Evolutionary conservation across 208 protist species (phyloP).

Genomic region (Sergeia podlipaevii): DNA sequence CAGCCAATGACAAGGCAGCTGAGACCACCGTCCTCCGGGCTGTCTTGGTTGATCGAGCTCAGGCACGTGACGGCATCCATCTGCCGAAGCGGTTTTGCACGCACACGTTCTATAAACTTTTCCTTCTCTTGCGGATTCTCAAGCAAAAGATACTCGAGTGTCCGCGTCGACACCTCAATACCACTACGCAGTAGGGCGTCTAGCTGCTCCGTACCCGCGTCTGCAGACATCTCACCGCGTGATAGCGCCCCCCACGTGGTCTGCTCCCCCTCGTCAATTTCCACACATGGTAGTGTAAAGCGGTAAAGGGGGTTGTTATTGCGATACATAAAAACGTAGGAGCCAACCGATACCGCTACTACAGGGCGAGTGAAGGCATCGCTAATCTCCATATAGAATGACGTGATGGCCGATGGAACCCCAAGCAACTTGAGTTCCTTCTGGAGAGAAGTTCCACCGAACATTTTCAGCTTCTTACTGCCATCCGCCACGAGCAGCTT

Average conservation of each 20-base stretch:
- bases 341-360: conserved; percentile 85
- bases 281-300: conserved; percentile 73
- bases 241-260: conserved; percentile 58
- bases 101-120: conserved; percentile 34
- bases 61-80: conserved; percentile 86
- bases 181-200: conserved; percentile 44
- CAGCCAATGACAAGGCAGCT: conserved; percentile 91
- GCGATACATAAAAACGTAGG: conserved; percentile 91
- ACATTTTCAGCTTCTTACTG: conserved; percentile 79
- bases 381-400: conserved; percentile 74
- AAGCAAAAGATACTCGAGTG: conserved; percentile 68
- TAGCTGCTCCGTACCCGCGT: conserved; percentile 36
- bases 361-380: conserved; percentile 47
- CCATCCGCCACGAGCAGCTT: conserved; percentile 91
- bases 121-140: conserved; percentile 42
- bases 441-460: conserved; percentile 74
- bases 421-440: conserved; percentile 76
- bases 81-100: conserved; percentile 52
- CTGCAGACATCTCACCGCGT: conserved; percentile 17
- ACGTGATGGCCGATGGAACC: conserved; percentile 79
- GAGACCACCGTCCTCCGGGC: conserved; percentile 44
- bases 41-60: conserved; percentile 57
- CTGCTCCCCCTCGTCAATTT: conserved; percentile 51
- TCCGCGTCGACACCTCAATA: conserved; percentile 59
- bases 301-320: conserved; percentile 91